Conservation (phyloP, 352 stramenopile genomes). For the Thalassiosira oceanica region DNA sequence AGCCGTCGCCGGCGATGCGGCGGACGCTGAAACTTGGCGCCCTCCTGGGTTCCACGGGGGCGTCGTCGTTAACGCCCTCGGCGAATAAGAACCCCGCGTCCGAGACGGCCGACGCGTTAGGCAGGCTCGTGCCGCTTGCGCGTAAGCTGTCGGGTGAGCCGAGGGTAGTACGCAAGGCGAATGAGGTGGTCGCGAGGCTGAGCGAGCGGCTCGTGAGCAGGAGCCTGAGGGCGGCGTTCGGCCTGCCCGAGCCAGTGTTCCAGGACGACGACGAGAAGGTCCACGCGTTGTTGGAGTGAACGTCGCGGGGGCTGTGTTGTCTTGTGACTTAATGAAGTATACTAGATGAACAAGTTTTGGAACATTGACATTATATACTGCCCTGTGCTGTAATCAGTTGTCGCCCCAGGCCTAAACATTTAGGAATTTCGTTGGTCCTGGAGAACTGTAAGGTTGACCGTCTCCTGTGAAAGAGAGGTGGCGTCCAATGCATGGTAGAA, state of each 20-base stretch:
- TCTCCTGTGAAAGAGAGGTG: too few relatives aligned
- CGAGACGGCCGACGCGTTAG: slow-evolving; percentile 33
- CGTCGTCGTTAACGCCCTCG: slow-evolving; percentile 43
- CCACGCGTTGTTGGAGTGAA: too few relatives aligned
- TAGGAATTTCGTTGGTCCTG: too few relatives aligned
- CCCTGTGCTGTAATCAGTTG: too few relatives aligned
- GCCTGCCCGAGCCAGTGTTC: slow-evolving; percentile 49
- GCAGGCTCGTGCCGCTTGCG: slow-evolving; percentile 64
- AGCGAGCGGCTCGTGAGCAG: slow-evolving; percentile 63
- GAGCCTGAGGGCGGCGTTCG: slow-evolving; percentile 62
- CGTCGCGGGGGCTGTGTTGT: too few relatives aligned
- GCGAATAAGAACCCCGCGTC: slow-evolving; percentile 29
- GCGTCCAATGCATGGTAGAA: too few relatives aligned
- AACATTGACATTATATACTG: too few relatives aligned
- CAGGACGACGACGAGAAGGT: too few relatives aligned
- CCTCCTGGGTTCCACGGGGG: slow-evolving; percentile 43
- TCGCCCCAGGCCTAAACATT: too few relatives aligned
- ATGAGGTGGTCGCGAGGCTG: slow-evolving; percentile 64
- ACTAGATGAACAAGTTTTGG: too few relatives aligned
- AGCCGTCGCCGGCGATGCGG: slow-evolving; percentile 64
- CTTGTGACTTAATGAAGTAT: too few relatives aligned
- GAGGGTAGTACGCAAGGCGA: slow-evolving; percentile 55
- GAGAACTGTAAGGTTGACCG: too few relatives aligned
- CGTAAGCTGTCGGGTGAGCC: slow-evolving; percentile 68
- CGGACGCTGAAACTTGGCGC: slow-evolving; percentile 55